Base-by-base conservation (phyloP, 768 basidiomycete species). In the Mycena latifolia region DNA sequence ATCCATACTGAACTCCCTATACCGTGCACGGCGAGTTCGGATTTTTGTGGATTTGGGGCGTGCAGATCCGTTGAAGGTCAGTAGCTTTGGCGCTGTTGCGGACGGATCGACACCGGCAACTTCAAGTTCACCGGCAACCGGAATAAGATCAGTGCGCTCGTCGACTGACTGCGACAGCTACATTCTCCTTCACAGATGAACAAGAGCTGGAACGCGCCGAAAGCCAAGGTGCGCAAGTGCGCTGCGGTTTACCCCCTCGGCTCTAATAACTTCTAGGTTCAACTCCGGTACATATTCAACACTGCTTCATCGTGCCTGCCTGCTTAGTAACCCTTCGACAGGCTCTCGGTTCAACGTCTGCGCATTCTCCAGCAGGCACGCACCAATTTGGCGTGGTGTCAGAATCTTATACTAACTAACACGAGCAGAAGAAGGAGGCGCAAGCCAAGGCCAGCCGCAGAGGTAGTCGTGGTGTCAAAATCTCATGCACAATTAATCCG, bases 371-470 rank as follows among this genome's bases (percentile, higher is more conserved):
- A 96, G 71, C n/a, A n/a, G n/a, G n/a, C n/a, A n/a, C n/a, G n/a
- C n/a, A n/a, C n/a, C n/a, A n/a, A n/a, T n/a, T n/a, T n/a, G n/a
- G n/a, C n/a, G n/a, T n/a, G n/a, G n/a, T n/a, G n/a, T n/a, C n/a
- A n/a, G n/a, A n/a, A n/a, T n/a, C n/a, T n/a, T n/a, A n/a, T n/a
- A n/a, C n/a, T n/a, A n/a, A n/a, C n/a, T n/a, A n/a, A n/a, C n/a
- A n/a, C n/a, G n/a, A n/a, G n/a, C 93, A 96, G 80, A 99, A 99
- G 87, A 96, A 92, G 79, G 89, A 91, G 70, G 95, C 96, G 0
- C 88, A 98, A 67, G 86, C 86, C 2, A 88, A 88, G 71, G 78
- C 81, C 68, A 79, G 92, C 37, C 84, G 95, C 22, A 84, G 93
- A 46, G 94, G 69, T 70, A 51, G 12, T 11, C n/a, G 20, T 12